Percentiles rank a stretch among this genome's conserved stretches.
Conservation (phyloP, 257 asterid genomes). For the Catharanthus roseus region DNA sequence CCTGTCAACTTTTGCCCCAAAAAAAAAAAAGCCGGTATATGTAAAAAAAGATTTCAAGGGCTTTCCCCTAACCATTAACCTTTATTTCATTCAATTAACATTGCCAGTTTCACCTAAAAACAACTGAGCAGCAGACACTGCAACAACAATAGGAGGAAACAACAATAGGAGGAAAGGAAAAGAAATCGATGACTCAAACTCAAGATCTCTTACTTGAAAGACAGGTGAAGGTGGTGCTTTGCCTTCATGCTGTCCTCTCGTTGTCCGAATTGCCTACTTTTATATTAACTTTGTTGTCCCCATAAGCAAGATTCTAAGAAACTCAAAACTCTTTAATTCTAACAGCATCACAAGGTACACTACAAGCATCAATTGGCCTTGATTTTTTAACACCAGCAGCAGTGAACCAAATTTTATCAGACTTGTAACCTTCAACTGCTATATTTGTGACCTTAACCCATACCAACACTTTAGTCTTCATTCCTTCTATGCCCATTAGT, state of each 20-base stretch:
- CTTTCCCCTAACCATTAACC: neutral
- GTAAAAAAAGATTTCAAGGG: neutral
- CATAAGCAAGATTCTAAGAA: neutral
- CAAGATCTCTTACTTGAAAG: too few species aligned
- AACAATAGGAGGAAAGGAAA: neutral
- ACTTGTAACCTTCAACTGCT: slow-evolving; percentile 53
- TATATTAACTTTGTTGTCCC: too few species aligned
- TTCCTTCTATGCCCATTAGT: slow-evolving; percentile 67
- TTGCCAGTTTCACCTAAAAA: neutral
- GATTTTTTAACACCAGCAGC: slow-evolving; percentile 84
- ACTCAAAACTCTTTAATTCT: slow-evolving; percentile 60
- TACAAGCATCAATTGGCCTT: slow-evolving; percentile 59
- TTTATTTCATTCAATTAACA: neutral
- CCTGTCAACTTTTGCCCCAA: too few species aligned
- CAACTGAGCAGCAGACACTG: neutral
- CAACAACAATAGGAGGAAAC: neutral
- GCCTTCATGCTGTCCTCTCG: neutral
- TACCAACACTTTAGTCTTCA: slow-evolving; percentile 69
- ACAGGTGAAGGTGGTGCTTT: too few species aligned
- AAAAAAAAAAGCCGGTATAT: neutral
- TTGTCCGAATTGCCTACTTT: too few species aligned
- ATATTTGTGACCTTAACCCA: slow-evolving; percentile 76
- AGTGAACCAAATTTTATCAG: slow-evolving; percentile 60
- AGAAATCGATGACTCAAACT: too few species aligned
- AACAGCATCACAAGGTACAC: slow-evolving; percentile 48